These are phyloP conservation scores for Vigna nakashimae DNA, from an alignment of 306 rosid genomes.

Conservation along the genomic window DNA sequence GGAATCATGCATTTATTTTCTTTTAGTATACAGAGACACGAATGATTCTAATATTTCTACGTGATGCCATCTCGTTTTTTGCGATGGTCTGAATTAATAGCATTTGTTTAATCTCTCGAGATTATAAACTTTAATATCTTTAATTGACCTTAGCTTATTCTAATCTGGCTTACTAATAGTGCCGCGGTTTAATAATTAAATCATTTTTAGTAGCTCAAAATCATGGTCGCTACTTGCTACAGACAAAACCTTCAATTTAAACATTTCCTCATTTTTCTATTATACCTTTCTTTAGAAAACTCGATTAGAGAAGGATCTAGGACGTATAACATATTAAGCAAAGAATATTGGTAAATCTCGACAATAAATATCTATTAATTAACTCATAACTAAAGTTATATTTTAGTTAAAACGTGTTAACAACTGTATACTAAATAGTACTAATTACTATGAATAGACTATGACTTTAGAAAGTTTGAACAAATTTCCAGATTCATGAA, in stretches of 20 bases:
- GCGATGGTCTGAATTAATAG: neutral
- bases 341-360: slow-evolving; percentile 20
- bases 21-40: neutral
- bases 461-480: neutral
- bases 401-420: too few species aligned
- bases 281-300: neutral
- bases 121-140: slow-evolving; percentile 30
- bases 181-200: neutral
- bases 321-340: slow-evolving; percentile 16
- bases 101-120: slow-evolving; percentile 40
- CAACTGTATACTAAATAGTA: too few species aligned
- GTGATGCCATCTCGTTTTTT: slow-evolving; percentile 40
- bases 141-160: neutral
- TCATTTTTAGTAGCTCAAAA: neutral
- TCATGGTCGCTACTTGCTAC: neutral
- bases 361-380: too few species aligned
- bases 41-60: neutral
- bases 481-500: slow-evolving; percentile 43
- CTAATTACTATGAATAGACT: neutral
- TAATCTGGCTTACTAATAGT: neutral
- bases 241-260: slow-evolving; percentile 41
- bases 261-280: slow-evolving; percentile 20
- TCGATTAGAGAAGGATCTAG: slow-evolving; percentile 20
- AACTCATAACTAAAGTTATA: too few species aligned
- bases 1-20: slow-evolving; percentile 30